Evolutionary conservation across 2,329 filamentous ascomycete genomes (phyloP), one percentile per base, ranked within the genome.

Genomic region (Colletotrichum camelliae): DNA sequence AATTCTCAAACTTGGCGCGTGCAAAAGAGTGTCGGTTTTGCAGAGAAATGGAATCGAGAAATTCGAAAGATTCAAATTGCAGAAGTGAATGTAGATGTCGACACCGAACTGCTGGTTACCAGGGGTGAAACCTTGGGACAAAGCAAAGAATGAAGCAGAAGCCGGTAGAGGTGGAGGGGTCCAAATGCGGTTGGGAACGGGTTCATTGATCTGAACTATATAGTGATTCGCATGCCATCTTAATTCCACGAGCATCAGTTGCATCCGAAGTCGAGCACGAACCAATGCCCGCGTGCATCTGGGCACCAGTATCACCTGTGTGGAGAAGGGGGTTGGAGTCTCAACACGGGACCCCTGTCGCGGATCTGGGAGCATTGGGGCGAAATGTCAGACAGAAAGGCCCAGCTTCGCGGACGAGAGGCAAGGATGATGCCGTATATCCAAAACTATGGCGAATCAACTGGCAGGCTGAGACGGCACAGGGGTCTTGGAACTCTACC

Each of bases 381-480:
- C 48, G 24, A 31, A 64, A 58, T 43, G 57, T 33, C 37, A 27
- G 71, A 64, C 37, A 31, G 35, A 43, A 33, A 37, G 31, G 29
- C 33, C 52, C 73, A 52, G 18, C 33, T 39, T 33, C 7, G 58
- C 43, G 57, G 57, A 39, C 29, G 21, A 66, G 48, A 68, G 33
- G 21, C 73, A 75, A 61, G 73, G 73, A 68, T 68, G 24, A 58
- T 73, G 70, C 57, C 21, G 64, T 65, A 39, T 43, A 73, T 73
- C 15, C 73, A 68, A 75, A 75, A 75, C 73, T 52, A 75, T 75
- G 73, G 70, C 73, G 73, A 75, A 75, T 75, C 73, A 73, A 73
- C 57, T 48, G 57, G 57, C 18, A 37, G 35, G 58, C 57, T 60
- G 73, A 75, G 70, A 67, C 70, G 64, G 43, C 58, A 64, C 70